Evolutionary conservation across 2,329 filamentous ascomycete species (phyloP).

Genomic region (Sclerotinia sclerotiorum): DNA sequence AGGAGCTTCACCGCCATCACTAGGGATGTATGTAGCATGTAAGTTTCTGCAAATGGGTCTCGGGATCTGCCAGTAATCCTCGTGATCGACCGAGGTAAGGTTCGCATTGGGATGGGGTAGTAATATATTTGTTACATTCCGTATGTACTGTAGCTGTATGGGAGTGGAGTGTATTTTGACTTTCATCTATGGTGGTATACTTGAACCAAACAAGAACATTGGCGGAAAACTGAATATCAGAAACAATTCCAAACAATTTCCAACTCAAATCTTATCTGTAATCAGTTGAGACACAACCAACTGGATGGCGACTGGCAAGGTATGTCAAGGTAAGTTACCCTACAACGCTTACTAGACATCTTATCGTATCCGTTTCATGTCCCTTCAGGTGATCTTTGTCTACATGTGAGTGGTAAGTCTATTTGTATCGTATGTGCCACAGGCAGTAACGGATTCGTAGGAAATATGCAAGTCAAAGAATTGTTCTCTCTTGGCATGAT

Average conservation of each 20-base stretch:
- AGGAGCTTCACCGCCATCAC: conserved; percentile 15
- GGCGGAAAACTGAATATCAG: background rate
- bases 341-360: background rate
- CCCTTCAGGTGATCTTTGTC: background rate
- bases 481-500: background rate
- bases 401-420: background rate
- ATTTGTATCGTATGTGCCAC: background rate
- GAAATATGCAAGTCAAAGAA: background rate
- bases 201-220: background rate
- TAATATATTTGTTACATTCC: conserved; percentile 15
- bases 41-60: conserved; percentile 10
- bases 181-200: background rate
- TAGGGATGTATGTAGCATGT: conserved; percentile 10
- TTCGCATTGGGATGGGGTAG: conserved; percentile 4
- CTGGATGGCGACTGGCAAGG: background rate
- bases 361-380: conserved; percentile 7
- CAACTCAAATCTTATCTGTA: background rate
- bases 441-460: background rate
- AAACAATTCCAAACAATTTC: background rate
- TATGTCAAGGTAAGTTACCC: background rate
- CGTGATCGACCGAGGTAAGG: conserved; percentile 11
- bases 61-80: conserved; percentile 16
- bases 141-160: conserved; percentile 11
- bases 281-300: conserved; percentile 10
- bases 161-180: conserved; percentile 7